A percentile compares a stretch with the other conserved stretches of the same genome.
Evolutionary conservation across 208 protist genomes (phyloP).

Genomic region (Crithidia brevicula): DNA sequence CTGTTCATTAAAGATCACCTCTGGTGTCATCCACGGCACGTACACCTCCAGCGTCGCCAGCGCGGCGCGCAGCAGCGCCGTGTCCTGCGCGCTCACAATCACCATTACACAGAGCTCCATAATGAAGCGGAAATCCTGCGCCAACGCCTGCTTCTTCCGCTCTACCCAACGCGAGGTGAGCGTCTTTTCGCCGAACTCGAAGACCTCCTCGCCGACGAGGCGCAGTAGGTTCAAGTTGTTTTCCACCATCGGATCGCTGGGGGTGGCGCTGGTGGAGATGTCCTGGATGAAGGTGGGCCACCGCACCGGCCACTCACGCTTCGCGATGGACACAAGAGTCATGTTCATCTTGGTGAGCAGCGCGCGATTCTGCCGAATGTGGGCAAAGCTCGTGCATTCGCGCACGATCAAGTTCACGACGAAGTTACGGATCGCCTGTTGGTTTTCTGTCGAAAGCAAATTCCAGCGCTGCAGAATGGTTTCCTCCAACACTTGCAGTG

Average conservation of each 20-base stretch:
- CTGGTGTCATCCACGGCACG: conserved; percentile 86
- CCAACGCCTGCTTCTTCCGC: conserved; percentile 95
- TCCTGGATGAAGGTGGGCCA: conserved; percentile 98
- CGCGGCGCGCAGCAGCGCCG: conserved; percentile 60
- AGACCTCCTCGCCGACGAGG: conserved; percentile 97
- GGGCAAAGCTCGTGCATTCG: conserved; percentile 62
- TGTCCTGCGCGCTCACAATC: conserved; percentile 47
- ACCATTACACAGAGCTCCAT: conserved; percentile 94
- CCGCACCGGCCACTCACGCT: conserved; percentile 98
- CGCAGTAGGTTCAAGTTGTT: conserved; percentile 98
- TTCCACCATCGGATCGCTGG: conserved; percentile 94
- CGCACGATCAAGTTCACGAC: conserved; percentile 96
- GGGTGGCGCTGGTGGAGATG: conserved; percentile 93
- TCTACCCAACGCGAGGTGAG: conserved; percentile 96
- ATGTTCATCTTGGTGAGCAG: conserved; percentile 93
- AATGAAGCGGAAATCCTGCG: conserved; percentile 95
- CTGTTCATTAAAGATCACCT: conserved; percentile 69
- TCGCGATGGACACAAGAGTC: conserved; percentile 95
- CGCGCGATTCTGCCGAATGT: conserved; percentile 60
- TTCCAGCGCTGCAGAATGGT: conserved; percentile 96
- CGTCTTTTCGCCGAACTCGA: conserved; percentile 97
- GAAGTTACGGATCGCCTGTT: conserved; percentile 94
- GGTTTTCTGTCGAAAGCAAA: conserved; percentile 90
- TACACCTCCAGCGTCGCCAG: conserved; percentile 83
- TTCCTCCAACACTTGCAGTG: conserved; percentile 94